Base-by-base conservation (phyloP, 148 eudicot species). In the Fagopyrum esculentum region DNA sequence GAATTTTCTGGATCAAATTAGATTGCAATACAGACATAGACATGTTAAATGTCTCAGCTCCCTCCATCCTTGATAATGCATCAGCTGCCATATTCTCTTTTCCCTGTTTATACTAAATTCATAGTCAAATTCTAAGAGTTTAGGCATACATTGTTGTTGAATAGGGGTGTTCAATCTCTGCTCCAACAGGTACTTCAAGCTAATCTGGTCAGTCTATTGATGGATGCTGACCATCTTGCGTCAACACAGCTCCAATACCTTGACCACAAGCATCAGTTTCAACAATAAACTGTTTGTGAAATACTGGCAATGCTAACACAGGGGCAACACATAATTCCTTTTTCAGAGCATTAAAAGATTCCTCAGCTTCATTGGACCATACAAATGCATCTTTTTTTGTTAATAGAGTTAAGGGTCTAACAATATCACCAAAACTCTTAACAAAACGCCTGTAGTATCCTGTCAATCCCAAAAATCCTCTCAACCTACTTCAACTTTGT, bases 371-470 rank as follows among this genome's bases (percentile, higher is more conserved):
- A 10, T n/a, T 9, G 30, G 0, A 2, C 75, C 75, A 77, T 2
- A 0, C 2, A 13, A 56, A 77, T 0, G 26, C 61, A 56, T 56
- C 61, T 0, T 77, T 71, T 7, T 44, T 77, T 0, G 71, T 5
- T 0, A 59, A 5, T 0, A 45, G 15, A 4, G 75, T 77, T 4
- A 71, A 35, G 0, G 79, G 70, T 4, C n/a, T 46, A 10, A 16
- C 19, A 15, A 71, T 59, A 0, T 6, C 9, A 0, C 56, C 79
- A 60, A 71, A 71, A 5, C 26, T 29, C 19, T 13, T 2, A 2
- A 77, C 40, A n/a, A 77, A 77, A 46, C 61, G 45, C 44, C 75
- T 72, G 45, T 51, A 72, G 19, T 72, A 72, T 1, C 74, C 56
- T 3, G 74, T 22, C 1, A 72, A 19, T 1, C 74, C 55, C 7